phyloP scores from a whole-genome alignment of 2,329 filamentous ascomycete genomes.

The Pseudogymnoascus sp. region DNA sequence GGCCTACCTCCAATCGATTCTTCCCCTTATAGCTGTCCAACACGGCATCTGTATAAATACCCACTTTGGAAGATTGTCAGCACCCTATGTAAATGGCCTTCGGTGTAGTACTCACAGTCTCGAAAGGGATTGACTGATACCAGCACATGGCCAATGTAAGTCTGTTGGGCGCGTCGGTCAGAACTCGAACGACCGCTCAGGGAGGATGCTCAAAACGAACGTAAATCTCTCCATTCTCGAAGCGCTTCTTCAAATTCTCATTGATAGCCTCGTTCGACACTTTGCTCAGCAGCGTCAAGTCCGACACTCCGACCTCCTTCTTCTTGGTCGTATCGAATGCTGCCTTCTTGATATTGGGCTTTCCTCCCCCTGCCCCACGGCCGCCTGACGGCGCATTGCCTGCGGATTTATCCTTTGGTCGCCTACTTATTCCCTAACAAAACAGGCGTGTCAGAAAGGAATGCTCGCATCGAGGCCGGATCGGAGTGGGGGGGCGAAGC shows the following conservation, averaged over 20 bases:
- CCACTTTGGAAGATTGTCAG: slow-evolving; percentile 49
- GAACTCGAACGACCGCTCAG: background rate
- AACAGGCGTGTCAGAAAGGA: background rate
- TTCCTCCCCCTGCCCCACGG: slow-evolving; percentile 19
- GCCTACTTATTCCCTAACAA: slow-evolving; percentile 28
- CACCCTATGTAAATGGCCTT: background rate
- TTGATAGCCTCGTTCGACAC: slow-evolving; percentile 99
- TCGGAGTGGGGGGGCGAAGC: background rate
- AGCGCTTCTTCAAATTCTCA: slow-evolving; percentile 96
- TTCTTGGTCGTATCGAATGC: slow-evolving; percentile 95
- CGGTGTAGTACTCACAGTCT: slow-evolving; percentile 50
- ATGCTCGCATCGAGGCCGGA: background rate
- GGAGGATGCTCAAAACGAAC: slow-evolving; percentile 38
- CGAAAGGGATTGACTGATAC: slow-evolving; percentile 98
- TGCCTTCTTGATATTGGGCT: slow-evolving; percentile 79
- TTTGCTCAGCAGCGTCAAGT: slow-evolving; percentile 95
- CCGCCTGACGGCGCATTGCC: slow-evolving; percentile 21
- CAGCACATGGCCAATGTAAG: slow-evolving; percentile 98
- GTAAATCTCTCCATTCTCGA: slow-evolving; percentile 96
- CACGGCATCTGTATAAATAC: slow-evolving; percentile 93
- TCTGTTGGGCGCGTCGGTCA: slow-evolving; percentile 39
- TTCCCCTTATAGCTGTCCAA: slow-evolving; percentile 93
- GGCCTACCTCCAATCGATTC: slow-evolving; percentile 73
- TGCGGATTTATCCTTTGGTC: slow-evolving; percentile 27
- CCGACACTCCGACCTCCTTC: slow-evolving; percentile 97